Base-by-base conservation (phyloP, 805 yeast genomes). In the Yamadazyma nakazawae region DNA sequence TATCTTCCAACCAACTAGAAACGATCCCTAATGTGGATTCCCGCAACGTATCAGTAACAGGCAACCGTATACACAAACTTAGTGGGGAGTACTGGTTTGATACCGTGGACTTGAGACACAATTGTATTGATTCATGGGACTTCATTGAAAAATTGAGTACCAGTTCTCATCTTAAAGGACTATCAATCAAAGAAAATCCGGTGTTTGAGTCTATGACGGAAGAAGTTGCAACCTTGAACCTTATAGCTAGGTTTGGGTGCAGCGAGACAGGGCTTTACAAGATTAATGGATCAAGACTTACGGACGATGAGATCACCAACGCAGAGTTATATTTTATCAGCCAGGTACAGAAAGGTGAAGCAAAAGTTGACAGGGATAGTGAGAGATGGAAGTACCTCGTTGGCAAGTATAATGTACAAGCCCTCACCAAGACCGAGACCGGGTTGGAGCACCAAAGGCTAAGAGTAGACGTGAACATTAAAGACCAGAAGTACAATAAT, bases 271-370 rank as follows among this genome's bases (percentile, higher is more conserved):
- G 41, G 13, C 12, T 41, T 11, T 13, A 17, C 16, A 64, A 62
- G 19, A 62, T 89, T 12, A 82, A 90, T 56, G 96, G 96, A 0
- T 72, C 81, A 0, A 42, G 32, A 0, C 64, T 88, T 8, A 57
- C 67, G 2, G 46, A 38, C 0, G 71, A 63, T 1, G 85, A 82
- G 41, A 69, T 89, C 14, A 53, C 48, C 5, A 85, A 83, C 52
- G 84, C 87, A 0, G 96, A 89, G 59, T 59, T 86, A 4, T 88
- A 77, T 57, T 81, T 85, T 49, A 66, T 85, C 25, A 71, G 81
- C 5, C 72, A 72, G 50, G 78, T 85, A 0, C 58, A 55, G n/a
- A 49, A 48, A 14, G 62, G 62, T 1, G 58, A 62, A 5, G 54
- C 59, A 34, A 18, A 37, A 1, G 54, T 54, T 36, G 53, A 63